Conservation (phyloP, 108 stramenopile species). For the Parietichytrium sp. region DNA sequence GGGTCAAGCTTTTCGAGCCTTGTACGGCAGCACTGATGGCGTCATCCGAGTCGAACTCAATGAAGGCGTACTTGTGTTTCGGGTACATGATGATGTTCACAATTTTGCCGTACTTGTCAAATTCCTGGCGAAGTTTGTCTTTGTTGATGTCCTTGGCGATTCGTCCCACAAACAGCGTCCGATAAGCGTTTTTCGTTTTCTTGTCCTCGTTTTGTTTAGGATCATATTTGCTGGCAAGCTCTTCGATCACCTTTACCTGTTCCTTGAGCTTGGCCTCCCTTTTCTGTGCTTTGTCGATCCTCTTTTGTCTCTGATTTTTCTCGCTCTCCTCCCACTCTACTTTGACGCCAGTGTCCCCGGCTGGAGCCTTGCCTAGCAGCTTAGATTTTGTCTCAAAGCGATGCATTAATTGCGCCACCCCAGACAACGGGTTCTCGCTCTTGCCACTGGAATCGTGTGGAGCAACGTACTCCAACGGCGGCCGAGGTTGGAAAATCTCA, state of each 20-base stretch:
- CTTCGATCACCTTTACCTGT: too few species aligned
- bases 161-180: not conserved
- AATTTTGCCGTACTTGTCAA: constrained; percentile 20
- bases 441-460: not conserved
- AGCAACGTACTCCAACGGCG: not conserved
- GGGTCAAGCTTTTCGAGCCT: not conserved
- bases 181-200: not conserved
- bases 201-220: not conserved
- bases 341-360: not conserved
- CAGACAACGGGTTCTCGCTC: not conserved
- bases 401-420: not conserved
- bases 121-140: not conserved
- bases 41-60: constrained; percentile 3
- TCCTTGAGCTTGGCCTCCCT: not conserved
- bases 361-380: too few species aligned
- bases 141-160: not conserved
- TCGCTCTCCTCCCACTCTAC: not conserved
- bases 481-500: not conserved
- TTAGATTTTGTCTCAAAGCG: not conserved
- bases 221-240: not conserved
- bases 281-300: not conserved
- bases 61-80: constrained; percentile 5
- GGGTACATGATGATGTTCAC: not conserved
- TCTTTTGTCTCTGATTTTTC: not conserved
- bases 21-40: not conserved